Conservation (phyloP, 2,329 filamentous ascomycete species). For the Ophiostoma piceae region DNA sequence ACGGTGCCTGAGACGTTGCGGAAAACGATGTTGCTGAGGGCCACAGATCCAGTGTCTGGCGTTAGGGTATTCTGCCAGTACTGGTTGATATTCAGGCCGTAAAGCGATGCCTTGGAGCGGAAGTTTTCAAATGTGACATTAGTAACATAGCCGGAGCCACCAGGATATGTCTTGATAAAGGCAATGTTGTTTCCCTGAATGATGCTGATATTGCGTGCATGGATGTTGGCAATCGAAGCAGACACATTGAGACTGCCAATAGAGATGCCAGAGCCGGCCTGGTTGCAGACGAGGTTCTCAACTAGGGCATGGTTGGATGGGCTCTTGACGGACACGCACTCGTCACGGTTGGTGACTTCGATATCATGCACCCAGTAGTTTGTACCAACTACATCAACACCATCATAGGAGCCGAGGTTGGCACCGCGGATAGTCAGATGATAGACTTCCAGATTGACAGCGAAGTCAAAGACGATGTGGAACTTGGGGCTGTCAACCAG, state of each 20-base stretch:
- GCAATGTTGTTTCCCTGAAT: conserved; percentile 12
- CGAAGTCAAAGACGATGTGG: conserved; percentile 12
- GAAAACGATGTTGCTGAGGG: background rate
- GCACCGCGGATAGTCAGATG: conserved; percentile 11
- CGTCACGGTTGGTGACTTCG: conserved; percentile 11
- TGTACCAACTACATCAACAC: conserved; percentile 5
- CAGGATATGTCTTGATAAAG: conserved; percentile 12
- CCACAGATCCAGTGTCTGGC: background rate
- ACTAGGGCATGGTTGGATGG: conserved; percentile 5
- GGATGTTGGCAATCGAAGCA: conserved; percentile 1
- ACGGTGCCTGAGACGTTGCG: background rate
- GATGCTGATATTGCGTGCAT: conserved; percentile 8
- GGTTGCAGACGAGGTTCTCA: conserved; percentile 4
- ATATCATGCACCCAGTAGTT: conserved; percentile 13
- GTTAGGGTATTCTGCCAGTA: conserved; percentile 1
- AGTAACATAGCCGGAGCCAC: conserved; percentile 1
- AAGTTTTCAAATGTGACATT: conserved; percentile 10
- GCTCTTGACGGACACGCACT: conserved; percentile 10
- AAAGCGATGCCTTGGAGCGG: conserved; percentile 4
- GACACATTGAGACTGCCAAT: conserved; percentile 14
- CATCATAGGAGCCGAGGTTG: conserved; percentile 3
- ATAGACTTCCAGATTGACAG: background rate
- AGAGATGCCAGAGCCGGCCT: conserved; percentile 5
- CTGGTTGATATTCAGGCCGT: conserved; percentile 7
- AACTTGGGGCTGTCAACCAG: conserved; percentile 7